A percentile compares a stretch with the other conserved stretches of the same genome.
Evolutionary conservation across 768 basidiomycete genomes (phyloP).

Genomic region (Termitomyces sp.): DNA sequence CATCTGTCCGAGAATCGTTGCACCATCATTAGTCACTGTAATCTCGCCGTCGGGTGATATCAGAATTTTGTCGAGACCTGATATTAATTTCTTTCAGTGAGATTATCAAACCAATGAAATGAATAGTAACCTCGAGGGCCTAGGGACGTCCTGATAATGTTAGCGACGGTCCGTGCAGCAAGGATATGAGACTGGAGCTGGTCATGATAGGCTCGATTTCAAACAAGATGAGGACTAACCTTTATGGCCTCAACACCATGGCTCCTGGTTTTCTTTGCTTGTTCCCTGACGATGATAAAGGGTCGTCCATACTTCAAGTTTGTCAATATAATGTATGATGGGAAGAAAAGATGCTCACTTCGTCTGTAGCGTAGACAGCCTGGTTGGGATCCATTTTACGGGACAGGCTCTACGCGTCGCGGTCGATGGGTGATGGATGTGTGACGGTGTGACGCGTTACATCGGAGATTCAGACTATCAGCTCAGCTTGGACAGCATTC

Average conservation of each 20-base stretch:
- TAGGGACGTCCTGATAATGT: slow-evolving; percentile 92
- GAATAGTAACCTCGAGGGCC: slow-evolving; percentile 77
- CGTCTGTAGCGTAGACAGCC: slow-evolving; percentile 84
- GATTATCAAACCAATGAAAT: slow-evolving; percentile 4
- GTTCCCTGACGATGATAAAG: slow-evolving; percentile 97
- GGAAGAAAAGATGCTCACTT: slow-evolving; percentile 41
- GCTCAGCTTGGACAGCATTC: slow-evolving; percentile 28
- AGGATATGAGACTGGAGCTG: slow-evolving; percentile 81
- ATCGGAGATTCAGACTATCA: slow-evolving; percentile 27
- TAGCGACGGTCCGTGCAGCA: slow-evolving; percentile 89
- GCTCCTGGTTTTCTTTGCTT: slow-evolving; percentile 84
- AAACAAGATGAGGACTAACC: slow-evolving; percentile 36
- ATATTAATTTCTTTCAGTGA: slow-evolving; percentile 3
- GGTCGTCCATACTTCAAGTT: slow-evolving; percentile 78
- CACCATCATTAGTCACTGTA: slow-evolving; percentile 98
- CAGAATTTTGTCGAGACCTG: slow-evolving; percentile 92
- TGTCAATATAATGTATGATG: slow-evolving; percentile 14
- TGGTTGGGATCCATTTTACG: slow-evolving; percentile 40
- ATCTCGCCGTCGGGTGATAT: slow-evolving; percentile 98
- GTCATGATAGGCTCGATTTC: slow-evolving; percentile 8
- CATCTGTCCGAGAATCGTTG: slow-evolving; percentile 98
- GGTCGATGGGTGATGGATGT: slow-evolving; percentile 24
- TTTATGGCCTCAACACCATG: slow-evolving; percentile 97
- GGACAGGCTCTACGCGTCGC: slow-evolving; percentile 27
- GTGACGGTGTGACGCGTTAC: slow-evolving; percentile 29